phyloP scores from a whole-genome alignment of 805 yeast species.

The Saccharomycodes ludwigii region DNA sequence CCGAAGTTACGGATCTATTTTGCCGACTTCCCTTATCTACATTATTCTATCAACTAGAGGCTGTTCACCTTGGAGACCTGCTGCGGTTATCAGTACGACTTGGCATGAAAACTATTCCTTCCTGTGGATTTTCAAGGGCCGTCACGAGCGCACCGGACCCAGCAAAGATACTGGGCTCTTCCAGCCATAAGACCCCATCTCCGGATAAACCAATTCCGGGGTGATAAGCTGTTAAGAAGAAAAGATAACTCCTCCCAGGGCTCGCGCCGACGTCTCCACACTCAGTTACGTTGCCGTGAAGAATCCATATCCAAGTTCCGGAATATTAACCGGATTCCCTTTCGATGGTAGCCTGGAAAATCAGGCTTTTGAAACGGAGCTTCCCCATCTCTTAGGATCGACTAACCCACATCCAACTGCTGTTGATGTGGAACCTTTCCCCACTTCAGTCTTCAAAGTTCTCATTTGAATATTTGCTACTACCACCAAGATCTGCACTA shows the following conservation, averaged over 20 bases:
- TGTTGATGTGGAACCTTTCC: slow-evolving; percentile 32
- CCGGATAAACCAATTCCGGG: slow-evolving; percentile 31
- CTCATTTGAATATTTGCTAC: slow-evolving; percentile 31
- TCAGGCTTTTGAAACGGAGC: slow-evolving; percentile 27
- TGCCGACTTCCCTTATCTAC: slow-evolving; percentile 34
- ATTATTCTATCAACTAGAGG: slow-evolving; percentile 33
- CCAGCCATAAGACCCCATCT: slow-evolving; percentile 29
- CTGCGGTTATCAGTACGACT: slow-evolving; percentile 34
- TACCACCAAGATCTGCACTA: slow-evolving; percentile 32
- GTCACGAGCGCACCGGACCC: slow-evolving; percentile 30
- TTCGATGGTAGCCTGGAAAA: slow-evolving; percentile 27
- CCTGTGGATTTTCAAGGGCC: slow-evolving; percentile 31
- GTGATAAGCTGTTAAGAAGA: slow-evolving; percentile 30
- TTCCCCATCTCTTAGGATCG: slow-evolving; percentile 32
- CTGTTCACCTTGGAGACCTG: slow-evolving; percentile 35
- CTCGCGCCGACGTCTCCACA: slow-evolving; percentile 31
- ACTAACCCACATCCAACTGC: slow-evolving; percentile 32
- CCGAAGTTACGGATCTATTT: slow-evolving; percentile 32
- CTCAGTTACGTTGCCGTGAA: slow-evolving; percentile 31
- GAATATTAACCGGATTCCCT: slow-evolving; percentile 33
- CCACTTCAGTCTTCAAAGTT: slow-evolving; percentile 32
- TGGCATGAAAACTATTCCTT: slow-evolving; percentile 29
- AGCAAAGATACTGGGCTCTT: slow-evolving; percentile 27
- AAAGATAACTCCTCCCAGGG: slow-evolving; percentile 33
- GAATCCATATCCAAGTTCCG: slow-evolving; percentile 32